Evolutionary conservation across 2,329 filamentous ascomycete species (phyloP), one percentile per base, ranked within the genome.

Genomic region (Metarhizium robertsii): DNA sequence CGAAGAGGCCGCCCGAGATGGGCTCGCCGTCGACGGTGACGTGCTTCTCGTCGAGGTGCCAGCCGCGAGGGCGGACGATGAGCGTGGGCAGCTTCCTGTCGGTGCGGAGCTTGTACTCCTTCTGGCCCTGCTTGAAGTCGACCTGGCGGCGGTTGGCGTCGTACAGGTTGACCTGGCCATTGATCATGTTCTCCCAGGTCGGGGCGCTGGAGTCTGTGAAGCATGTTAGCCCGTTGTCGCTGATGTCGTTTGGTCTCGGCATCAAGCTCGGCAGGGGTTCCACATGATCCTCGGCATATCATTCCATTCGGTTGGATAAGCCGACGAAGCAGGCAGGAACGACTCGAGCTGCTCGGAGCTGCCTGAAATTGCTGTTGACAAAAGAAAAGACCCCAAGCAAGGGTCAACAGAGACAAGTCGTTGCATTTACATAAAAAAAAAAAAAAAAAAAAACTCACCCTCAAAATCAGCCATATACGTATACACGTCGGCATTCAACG

Each of bases 391-490:
- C 7, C 3, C n/a, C 5, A 38, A 51, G 38, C 38, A 11, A 40
- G 13, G 14, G 8, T 13, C 38, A 11, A 40, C 2, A 16, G 8
- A 5, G 11, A 13, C 14, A 16, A 40, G 14, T 0, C 11, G 38
- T 14, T 7, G 13, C 13, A 40, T 13, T 5, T 14, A 11, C n/a
- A n/a, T n/a, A 16, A 45, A 1, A 11, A 45, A 16, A 20, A 52
- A 52, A 43, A n/a, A 1, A 4, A 43, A 52, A 52, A 43, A 32
- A 18, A 54, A 71, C 80, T 66, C 72, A 94, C 92, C 92, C 76
- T 99, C 94, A 63, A 99, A 95, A 74, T 99, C 94, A 50, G 94
- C 94, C 94, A 99, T 99, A 68, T 97, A 99, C 55, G 92, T 97
- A 87, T 89, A 97, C 29, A 97, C 94, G 67, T 97, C 83, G 49